Base-by-base conservation (phyloP, 192 early-diverging fungal species). In the Podila minutissima region DNA sequence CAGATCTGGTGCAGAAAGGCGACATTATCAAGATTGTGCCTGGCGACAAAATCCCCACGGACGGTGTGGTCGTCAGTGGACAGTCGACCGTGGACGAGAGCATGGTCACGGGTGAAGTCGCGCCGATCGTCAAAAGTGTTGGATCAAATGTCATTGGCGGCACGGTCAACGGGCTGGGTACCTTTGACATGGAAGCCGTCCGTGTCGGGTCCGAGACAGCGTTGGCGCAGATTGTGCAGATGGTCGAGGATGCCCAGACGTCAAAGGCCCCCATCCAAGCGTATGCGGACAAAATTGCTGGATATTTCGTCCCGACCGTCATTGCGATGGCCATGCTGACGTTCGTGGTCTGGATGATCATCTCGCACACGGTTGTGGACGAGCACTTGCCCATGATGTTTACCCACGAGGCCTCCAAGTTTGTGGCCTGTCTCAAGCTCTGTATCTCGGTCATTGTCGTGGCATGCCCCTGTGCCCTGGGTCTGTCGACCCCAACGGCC, bases 1-100 rank as follows among this genome's bases (percentile, higher is more conserved):
- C 92, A 0, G 96, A 98, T 71, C 82, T 96, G 82, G 88, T 99
- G 22, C 91, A 98, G 81, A 83, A 87, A 5, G 94, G 93, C 53
- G 94, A 95, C 83, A 78, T 94, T 29, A 74, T 95, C 58, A 92
- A 89, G 62, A 88, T 95, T 5, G 69, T 78, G 33, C 81, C 91
- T 17, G 92, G 91, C 17, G 84, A 69, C 2, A 71, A 85, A 26
- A 85, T 95, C 66, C 93, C 93, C 17, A 91, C 89, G 67, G 93
- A 95, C 83, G 94, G 67, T 28, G 28, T 59, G 8, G 19, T 69
- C 0, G 37, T 69, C n/a, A 31, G 38, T 46, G 93, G 93, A 1
- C 48, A 69, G 0, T 83, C 90, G 3, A 84, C 85, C 24, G 81
- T 92, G 13, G 94, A 95, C 64, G 93, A 94, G 71, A 86, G 85